Base-by-base conservation (phyloP, 805 yeast genomes). In the Lachancea nothofagi region DNA sequence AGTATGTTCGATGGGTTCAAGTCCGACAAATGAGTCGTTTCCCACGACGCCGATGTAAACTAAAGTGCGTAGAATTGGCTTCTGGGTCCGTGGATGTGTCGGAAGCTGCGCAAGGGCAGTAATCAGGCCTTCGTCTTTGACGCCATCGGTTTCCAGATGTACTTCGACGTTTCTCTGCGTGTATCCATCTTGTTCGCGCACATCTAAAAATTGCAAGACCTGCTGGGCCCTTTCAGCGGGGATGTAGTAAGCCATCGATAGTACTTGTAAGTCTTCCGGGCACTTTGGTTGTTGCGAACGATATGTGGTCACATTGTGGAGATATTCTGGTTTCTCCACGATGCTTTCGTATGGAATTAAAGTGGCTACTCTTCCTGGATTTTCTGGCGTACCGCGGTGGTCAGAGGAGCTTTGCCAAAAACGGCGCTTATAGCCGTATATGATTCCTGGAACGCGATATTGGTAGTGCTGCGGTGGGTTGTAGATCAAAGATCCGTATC, bases 401-500 rank as follows among this genome's bases (percentile, higher is more conserved):
- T 89, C 97, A 18, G 80, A 77, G 8, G 93, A 81, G 25, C 85
- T 74, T 60, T 89, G 97, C 96, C 96, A 89, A 56, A 89, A 89
- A 32, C 96, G 65, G 15, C 97, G 70, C 1, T 80, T 75, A 49
- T 68, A 87, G 2, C 96, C 96, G 37, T 69, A 68, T 18, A 89
- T 69, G 33, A 79, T 74, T 0, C 96, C 96, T 0, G 87, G 79
- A 7, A 83, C 71, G 27, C 77, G 64, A 51, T 72, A 67, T 34
- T 75, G 68, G 45, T 75, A 72, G 48, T 74, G 71, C 12, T 90
- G 89, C 0, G 96, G 97, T 0, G 96, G 96, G 54, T 87, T 88
- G 70, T 83, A 88, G 19, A 88, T 78, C 38, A 88, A 67, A 0
- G 95, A 84, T 1, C 97, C 97, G 55, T 88, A 88, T 2, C 97